Evolutionary conservation across 805 yeast genomes (phyloP).

Genomic region (Metahyphopichia silvanorum): DNA sequence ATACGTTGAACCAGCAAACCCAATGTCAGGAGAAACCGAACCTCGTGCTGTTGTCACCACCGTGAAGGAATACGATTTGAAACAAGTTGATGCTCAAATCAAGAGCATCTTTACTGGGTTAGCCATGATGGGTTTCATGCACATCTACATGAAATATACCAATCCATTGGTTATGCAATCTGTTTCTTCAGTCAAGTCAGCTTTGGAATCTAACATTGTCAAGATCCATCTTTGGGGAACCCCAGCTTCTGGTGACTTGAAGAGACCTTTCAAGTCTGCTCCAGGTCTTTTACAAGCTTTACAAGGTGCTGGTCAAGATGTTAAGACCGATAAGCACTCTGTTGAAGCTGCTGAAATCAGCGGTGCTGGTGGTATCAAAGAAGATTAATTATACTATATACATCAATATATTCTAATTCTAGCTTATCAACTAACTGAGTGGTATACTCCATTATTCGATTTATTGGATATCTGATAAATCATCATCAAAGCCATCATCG

Average conservation of each 20-base stretch:
- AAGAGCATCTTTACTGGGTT: slow-evolving; percentile 83
- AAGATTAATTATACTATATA: slow-evolving; percentile 48
- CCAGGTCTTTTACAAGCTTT: slow-evolving; percentile 51
- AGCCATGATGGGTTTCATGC: slow-evolving; percentile 99
- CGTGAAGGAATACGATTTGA: slow-evolving; percentile 89
- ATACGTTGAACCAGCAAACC: slow-evolving; percentile 80
- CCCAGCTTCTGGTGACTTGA: slow-evolving; percentile 83
- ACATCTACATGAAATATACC: slow-evolving; percentile 93
- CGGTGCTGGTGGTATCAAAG: slow-evolving; percentile 87
- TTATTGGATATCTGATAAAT: no score
- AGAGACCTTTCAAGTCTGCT: slow-evolving; percentile 94
- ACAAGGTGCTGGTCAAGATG: slow-evolving; percentile 54
- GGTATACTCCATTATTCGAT: no score
- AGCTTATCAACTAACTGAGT: no score
- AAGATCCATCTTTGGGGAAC: slow-evolving; percentile 84
- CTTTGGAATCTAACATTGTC: slow-evolving; percentile 85
- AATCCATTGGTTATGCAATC: slow-evolving; percentile 96
- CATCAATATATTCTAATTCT: background rate
- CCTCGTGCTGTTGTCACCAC: slow-evolving; percentile 82
- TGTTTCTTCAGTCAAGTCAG: slow-evolving; percentile 84
- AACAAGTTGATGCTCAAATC: slow-evolving; percentile 75
- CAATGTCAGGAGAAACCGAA: slow-evolving; percentile 74
- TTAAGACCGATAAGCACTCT: slow-evolving; percentile 83
- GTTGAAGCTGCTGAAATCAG: slow-evolving; percentile 80
- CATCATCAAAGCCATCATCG: no score